These are phyloP conservation scores for Trichophyton mentagrophytes DNA, from an alignment of 2,329 filamentous ascomycete genomes.

Conservation along the genomic window DNA sequence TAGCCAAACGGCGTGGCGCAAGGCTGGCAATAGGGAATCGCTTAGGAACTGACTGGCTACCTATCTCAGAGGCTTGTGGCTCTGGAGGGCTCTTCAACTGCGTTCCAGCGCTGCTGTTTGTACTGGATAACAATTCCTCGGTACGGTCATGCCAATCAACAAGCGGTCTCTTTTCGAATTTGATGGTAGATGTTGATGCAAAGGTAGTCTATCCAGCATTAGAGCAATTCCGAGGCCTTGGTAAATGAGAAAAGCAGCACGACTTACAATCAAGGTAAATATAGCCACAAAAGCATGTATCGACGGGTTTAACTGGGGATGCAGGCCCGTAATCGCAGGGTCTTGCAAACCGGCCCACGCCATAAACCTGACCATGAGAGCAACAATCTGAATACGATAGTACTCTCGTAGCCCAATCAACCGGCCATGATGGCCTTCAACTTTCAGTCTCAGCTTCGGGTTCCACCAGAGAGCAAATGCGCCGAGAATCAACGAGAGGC, in stretches of 20 bases:
- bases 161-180: conserved; percentile 30
- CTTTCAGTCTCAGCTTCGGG: conserved; percentile 33
- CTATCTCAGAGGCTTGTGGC: conserved; percentile 12
- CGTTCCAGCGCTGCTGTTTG: conserved; percentile 14
- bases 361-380: conserved; percentile 32
- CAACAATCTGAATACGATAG: conserved; percentile 35
- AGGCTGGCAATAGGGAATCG: conserved; percentile 33
- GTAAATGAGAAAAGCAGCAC: conserved; percentile 3
- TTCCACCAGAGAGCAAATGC: conserved; percentile 39
- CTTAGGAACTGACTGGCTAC: conserved; percentile 12
- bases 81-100: conserved; percentile 13
- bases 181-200: conserved; percentile 27
- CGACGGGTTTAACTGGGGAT: conserved; percentile 21
- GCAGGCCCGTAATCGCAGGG: conserved; percentile 23
- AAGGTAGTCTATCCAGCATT: conserved; percentile 23
- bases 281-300: conserved; percentile 30
- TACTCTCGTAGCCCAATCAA: conserved; percentile 34
- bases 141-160: conserved; percentile 31
- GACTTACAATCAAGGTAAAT: conserved; percentile 29
- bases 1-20: conserved; percentile 18
- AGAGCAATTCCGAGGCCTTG: conserved; percentile 11
- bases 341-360: conserved; percentile 34
- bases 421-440: conserved; percentile 30
- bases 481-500: conserved; percentile 30
- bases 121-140: conserved; percentile 18